Base-by-base conservation (phyloP, 441 rosid species). In the Mallotus repandus region DNA sequence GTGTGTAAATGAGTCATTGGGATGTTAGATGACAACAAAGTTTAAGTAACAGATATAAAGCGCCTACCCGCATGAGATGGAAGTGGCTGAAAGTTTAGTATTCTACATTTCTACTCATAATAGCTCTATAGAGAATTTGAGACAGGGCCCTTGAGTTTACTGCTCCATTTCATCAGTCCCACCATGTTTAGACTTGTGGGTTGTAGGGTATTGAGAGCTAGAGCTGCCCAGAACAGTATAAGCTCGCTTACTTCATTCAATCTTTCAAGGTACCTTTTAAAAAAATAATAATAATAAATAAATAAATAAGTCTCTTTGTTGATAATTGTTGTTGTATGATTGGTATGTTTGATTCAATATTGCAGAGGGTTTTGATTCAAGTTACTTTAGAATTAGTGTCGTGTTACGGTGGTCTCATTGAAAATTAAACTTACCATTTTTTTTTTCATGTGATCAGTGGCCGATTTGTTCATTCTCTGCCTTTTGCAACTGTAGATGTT, bases 401-500 rank as follows among this genome's bases (percentile, higher is more conserved):
- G 29, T 16, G 5, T 43, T 58, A 13, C 25, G 9, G 9, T 22
- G 5, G 64, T 59, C 38, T 46, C 64, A 10, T 43, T 61, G 38
- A 8, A 45, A 58, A 22, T 52, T 52, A 35, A 25, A 63, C 43
- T 65, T 35, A 29, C 12, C 15, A 15, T 74, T 63, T 66, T 49
- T 58, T 45, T 21, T 69, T 54, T 54, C 5, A 5, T 54, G 19
- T 54, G 58, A 54, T 54, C 21, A 54, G 7, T 58, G 25, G 78
- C 86, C 91, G 98, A 82, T 87, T 80, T 68, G 80, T 80, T 58
- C 90, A 89, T 81, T 85, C 97, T 4, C 69, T 93, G 70, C 89
- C 98, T 60, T 96, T 93, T 75, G 91, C 97, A 25, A 96, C 97
- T 2, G 84, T 93, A 4, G 95, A 96, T 54, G 96, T 82, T 2